phyloP scores from a whole-genome alignment of 495 filamentous ascomycete species.

The Patellaria atrata region DNA sequence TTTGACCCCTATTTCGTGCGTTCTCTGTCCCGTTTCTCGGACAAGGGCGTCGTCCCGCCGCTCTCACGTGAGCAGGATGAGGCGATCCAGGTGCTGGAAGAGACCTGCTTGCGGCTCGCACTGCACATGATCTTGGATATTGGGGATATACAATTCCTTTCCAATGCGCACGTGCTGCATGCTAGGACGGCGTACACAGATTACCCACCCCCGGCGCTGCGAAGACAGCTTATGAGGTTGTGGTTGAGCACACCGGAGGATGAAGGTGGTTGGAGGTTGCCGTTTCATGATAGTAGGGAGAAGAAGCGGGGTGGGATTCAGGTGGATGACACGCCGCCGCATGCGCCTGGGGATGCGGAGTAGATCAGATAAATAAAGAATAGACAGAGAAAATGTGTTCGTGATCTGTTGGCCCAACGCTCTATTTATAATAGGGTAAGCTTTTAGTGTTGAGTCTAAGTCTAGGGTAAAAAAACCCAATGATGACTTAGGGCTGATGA shows the following conservation, averaged over 20 bases:
- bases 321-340: conserved; percentile 60
- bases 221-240: conserved; percentile 53
- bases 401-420: no score
- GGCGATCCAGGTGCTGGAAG: conserved; percentile 22
- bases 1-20: conserved; percentile 27
- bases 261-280: conserved; percentile 76
- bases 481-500: no score
- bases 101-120: conserved; percentile 22
- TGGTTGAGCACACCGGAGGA: conserved; percentile 70
- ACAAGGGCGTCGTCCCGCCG: conserved; percentile 23
- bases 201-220: conserved; percentile 21
- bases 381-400: no score
- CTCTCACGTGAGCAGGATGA: conserved; percentile 19
- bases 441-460: no score
- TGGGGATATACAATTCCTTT: conserved; percentile 28
- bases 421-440: no score
- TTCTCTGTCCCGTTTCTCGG: conserved; percentile 26
- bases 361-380: no score
- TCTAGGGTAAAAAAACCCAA: no score
- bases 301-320: conserved; percentile 81
- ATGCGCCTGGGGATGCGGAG: conserved; percentile 57
- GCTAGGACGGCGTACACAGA: conserved; percentile 29
- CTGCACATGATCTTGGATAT: conserved; percentile 31
- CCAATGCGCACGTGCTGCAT: conserved; percentile 26
- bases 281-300: conserved; percentile 64